Evolutionary conservation across 176 grass and related monocot species (phyloP).

Genomic region (Puccinellia tenuiflora): DNA sequence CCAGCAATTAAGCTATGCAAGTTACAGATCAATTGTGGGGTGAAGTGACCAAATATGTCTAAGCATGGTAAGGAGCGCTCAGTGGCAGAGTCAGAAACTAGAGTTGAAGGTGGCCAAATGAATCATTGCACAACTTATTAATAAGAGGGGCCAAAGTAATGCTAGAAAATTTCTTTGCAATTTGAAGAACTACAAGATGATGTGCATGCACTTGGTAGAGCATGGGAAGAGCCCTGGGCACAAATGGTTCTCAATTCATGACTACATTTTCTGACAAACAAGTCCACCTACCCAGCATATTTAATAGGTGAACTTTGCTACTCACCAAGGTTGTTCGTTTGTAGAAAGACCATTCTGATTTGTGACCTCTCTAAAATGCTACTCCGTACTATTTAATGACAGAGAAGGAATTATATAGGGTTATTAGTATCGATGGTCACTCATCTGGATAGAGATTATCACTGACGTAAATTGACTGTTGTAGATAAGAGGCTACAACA

Average conservation of each 20-base stretch:
- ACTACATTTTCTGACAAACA: neutral
- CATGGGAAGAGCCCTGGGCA: neutral
- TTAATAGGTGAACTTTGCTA: constrained; percentile 12
- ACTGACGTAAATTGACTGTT: neutral
- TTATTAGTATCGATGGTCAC: neutral
- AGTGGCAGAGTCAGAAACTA: neutral
- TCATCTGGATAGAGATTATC: neutral
- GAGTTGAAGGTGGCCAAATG: neutral
- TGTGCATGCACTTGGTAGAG: neutral
- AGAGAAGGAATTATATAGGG: neutral
- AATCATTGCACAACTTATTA: neutral
- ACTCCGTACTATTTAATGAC: neutral
- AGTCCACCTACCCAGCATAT: neutral
- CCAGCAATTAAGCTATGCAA: neutral
- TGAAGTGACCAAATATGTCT: neutral
- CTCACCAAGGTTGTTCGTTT: neutral
- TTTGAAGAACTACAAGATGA: neutral
- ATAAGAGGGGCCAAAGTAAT: neutral
- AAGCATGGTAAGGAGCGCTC: neutral
- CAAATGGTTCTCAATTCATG: constrained; percentile 8
- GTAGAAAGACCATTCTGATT: neutral
- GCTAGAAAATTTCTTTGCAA: neutral
- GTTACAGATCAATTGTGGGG: neutral
- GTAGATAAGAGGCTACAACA: constrained; percentile 2
- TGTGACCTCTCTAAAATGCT: neutral